phyloP scores from a whole-genome alignment of 2,329 filamentous ascomycete genomes.

The Colletotrichum lentis region DNA sequence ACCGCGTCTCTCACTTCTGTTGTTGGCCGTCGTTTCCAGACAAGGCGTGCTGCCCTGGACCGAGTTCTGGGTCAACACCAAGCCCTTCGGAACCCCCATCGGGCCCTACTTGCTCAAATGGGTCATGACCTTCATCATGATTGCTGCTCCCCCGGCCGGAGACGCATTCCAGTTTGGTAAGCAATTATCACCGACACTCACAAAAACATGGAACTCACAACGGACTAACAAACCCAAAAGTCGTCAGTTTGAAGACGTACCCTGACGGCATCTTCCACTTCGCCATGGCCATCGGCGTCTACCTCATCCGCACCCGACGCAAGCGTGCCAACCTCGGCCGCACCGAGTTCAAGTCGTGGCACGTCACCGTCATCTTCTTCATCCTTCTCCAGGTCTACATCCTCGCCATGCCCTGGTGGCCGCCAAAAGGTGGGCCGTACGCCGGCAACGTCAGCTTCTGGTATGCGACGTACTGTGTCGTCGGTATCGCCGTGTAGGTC shows the following conservation, averaged over 20 bases:
- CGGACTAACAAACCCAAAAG: constrained; percentile 44
- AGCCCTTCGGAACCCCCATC: constrained; percentile 69
- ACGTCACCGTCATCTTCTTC: constrained; percentile 65
- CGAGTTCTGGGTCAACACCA: constrained; percentile 68
- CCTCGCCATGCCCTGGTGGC: constrained; percentile 77
- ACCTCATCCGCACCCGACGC: constrained; percentile 64
- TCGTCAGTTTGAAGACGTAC: constrained; percentile 67
- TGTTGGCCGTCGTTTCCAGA: no score
- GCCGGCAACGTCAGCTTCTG: constrained; percentile 76
- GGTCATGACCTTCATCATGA: constrained; percentile 66
- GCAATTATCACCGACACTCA: background rate
- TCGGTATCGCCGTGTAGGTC: constrained; percentile 70
- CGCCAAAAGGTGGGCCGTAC: constrained; percentile 65
- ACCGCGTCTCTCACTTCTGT: no score
- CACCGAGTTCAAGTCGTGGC: constrained; percentile 67
- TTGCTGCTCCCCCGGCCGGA: constrained; percentile 66
- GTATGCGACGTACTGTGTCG: constrained; percentile 74
- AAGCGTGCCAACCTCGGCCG: constrained; percentile 56
- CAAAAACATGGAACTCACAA: rapidly evolving
- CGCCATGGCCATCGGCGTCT: constrained; percentile 64
- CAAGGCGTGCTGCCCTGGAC: constrained; percentile 70
- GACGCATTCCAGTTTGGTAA: constrained; percentile 72
- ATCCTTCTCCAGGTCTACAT: constrained; percentile 68
- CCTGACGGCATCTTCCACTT: constrained; percentile 66
- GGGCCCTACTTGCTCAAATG: constrained; percentile 68